Evolutionary conservation across 2,329 filamentous ascomycete genomes (phyloP).

Genomic region (Juglanconis juglandina): DNA sequence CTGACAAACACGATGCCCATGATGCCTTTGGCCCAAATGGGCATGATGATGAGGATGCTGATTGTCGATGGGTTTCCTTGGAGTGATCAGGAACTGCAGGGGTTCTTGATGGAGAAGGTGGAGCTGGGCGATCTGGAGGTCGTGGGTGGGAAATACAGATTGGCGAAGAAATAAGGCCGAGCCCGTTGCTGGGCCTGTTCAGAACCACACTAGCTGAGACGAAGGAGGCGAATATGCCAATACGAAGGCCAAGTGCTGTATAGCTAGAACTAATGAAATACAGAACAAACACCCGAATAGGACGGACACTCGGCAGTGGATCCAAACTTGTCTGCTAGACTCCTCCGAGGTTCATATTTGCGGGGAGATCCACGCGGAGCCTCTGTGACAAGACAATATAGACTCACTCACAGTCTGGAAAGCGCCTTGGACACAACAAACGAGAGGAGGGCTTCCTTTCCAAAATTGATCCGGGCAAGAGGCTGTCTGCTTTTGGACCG

Average conservation of each 20-base stretch:
- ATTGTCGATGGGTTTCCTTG: conserved; percentile 85
- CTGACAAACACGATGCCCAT: conserved; percentile 80
- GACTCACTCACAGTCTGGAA: no score
- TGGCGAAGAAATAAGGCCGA: conserved; percentile 55
- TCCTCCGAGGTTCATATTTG: no score
- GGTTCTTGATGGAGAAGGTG: conserved; percentile 78
- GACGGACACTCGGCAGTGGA: no score
- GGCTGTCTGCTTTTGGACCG: no score
- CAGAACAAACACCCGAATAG: neutral
- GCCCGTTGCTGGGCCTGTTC: neutral
- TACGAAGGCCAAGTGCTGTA: neutral
- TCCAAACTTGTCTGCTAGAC: no score
- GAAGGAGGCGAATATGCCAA: neutral
- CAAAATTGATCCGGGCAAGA: no score
- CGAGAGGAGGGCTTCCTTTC: no score
- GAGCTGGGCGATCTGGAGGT: conserved; percentile 66
- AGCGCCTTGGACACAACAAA: no score
- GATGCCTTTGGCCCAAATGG: conserved; percentile 77
- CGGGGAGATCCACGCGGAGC: no score
- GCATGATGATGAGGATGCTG: conserved; percentile 93
- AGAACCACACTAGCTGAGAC: neutral
- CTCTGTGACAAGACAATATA: no score
- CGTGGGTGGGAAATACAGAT: conserved; percentile 66
- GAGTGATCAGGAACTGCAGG: conserved; percentile 81
- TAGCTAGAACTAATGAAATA: neutral